These are phyloP conservation scores for Fusarium illudens DNA, from an alignment of 2,329 filamentous ascomycete genomes.

Conservation along the genomic window DNA sequence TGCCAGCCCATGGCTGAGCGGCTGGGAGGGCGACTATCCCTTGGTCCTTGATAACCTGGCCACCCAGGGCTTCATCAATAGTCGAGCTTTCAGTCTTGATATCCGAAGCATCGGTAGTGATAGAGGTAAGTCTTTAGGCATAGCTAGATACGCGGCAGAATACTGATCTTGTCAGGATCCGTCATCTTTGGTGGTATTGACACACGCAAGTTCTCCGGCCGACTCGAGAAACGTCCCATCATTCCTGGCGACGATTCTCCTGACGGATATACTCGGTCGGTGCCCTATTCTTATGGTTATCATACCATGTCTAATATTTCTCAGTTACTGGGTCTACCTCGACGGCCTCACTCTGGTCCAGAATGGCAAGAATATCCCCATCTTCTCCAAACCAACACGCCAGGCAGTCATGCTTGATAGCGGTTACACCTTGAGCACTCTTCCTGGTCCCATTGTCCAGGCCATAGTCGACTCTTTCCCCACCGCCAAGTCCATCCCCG, in stretches of 20 bases:
- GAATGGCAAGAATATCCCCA: slow-evolving; percentile 49
- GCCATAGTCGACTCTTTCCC: slow-evolving; percentile 54
- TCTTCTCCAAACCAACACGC: slow-evolving; percentile 51
- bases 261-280: slow-evolving; percentile 44
- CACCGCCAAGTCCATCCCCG: slow-evolving; percentile 50
- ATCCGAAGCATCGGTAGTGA: slow-evolving; percentile 45
- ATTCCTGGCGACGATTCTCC: slow-evolving; percentile 53
- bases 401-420: slow-evolving; percentile 69
- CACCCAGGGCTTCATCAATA: slow-evolving; percentile 49
- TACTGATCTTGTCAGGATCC: slow-evolving; percentile 13
- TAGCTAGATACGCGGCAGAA: fast-evolving
- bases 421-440: slow-evolving; percentile 72
- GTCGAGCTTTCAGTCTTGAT: slow-evolving; percentile 49
- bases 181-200: slow-evolving; percentile 67
- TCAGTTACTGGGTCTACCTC: slow-evolving; percentile 55
- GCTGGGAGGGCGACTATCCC: slow-evolving; percentile 49
- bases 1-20: slow-evolving; percentile 45
- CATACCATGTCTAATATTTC: not conserved
- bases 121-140: slow-evolving; percentile 19
- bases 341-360: slow-evolving; percentile 49
- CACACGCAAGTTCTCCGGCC: slow-evolving; percentile 62
- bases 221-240: slow-evolving; percentile 64
- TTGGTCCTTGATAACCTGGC: slow-evolving; percentile 48
- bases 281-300: not conserved
- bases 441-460: slow-evolving; percentile 65